Evolutionary conservation across 805 yeast species (phyloP).

Genomic region (Yamadazyma laniorum): DNA sequence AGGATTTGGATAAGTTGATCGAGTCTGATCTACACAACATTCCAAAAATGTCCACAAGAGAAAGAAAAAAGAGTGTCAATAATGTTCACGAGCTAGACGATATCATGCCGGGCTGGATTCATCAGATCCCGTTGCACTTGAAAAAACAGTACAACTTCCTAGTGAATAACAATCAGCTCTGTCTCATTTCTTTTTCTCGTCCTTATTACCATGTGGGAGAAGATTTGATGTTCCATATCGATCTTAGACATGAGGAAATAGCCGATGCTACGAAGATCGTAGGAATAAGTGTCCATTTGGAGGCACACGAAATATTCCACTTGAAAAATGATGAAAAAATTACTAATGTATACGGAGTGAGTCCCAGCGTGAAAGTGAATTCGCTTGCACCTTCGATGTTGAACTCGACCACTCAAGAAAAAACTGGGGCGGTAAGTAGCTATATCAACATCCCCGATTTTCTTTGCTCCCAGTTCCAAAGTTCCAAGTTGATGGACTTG

Average conservation of each 20-base stretch:
- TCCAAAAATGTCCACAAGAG: slow-evolving; percentile 33
- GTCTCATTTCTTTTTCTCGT: slow-evolving; percentile 30
- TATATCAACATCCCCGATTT: slow-evolving; percentile 29
- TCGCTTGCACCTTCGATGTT: slow-evolving; percentile 29
- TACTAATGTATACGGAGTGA: slow-evolving; percentile 32
- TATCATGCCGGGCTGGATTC: slow-evolving; percentile 13
- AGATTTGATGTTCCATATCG: slow-evolving; percentile 33
- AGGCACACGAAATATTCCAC: slow-evolving; percentile 40
- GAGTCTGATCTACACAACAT: slow-evolving; percentile 31
- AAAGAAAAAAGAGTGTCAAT: slow-evolving; percentile 29
- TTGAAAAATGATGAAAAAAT: slow-evolving; percentile 13
- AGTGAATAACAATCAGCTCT: slow-evolving; percentile 31
- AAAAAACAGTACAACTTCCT: slow-evolving; percentile 38
- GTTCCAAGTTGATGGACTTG: slow-evolving; percentile 34
- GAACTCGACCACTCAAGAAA: not conserved
- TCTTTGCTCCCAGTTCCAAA: slow-evolving; percentile 36
- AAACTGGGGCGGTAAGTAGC: slow-evolving; percentile 17
- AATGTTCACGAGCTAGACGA: slow-evolving; percentile 17
- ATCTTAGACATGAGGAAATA: slow-evolving; percentile 18
- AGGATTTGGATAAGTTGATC: slow-evolving; percentile 32
- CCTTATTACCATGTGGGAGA: slow-evolving; percentile 40
- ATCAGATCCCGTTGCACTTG: slow-evolving; percentile 28
- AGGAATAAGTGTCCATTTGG: slow-evolving; percentile 35
- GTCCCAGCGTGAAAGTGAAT: slow-evolving; percentile 33
- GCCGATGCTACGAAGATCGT: slow-evolving; percentile 23